Conservation (phyloP, 2,329 filamentous ascomycete genomes). For the Acarospora socialis region DNA sequence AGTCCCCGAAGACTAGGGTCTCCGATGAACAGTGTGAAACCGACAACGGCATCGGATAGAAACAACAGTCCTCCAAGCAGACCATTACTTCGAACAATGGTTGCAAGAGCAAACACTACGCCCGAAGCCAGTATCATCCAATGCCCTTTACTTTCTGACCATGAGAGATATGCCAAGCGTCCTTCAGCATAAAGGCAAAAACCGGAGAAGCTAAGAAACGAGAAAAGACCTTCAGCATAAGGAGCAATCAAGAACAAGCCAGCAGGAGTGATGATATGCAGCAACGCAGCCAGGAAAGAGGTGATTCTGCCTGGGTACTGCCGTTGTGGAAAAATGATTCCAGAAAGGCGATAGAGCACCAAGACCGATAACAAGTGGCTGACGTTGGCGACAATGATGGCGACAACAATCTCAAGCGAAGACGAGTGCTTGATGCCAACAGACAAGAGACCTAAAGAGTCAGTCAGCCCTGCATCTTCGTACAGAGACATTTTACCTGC, state of each 20-base stretch:
- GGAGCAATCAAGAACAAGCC: constrained; percentile 82
- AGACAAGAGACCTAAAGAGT: not conserved
- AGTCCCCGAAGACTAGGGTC: no score
- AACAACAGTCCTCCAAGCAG: constrained; percentile 68
- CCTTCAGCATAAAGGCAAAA: constrained; percentile 51
- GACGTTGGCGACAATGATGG: constrained; percentile 53
- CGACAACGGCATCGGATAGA: constrained; percentile 42
- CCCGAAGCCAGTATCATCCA: constrained; percentile 48
- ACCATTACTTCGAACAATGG: constrained; percentile 70
- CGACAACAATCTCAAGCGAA: constrained; percentile 32
- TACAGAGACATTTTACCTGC: constrained; percentile 15
- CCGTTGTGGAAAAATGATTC: constrained; percentile 34
- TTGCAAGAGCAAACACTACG: constrained; percentile 54
- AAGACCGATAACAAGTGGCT: constrained; percentile 65
- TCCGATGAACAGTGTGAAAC: no score
- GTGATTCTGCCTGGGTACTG: constrained; percentile 12
- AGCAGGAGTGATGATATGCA: constrained; percentile 77
- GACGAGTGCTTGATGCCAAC: not conserved
- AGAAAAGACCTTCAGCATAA: constrained; percentile 68
- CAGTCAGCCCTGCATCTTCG: not conserved
- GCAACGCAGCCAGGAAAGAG: constrained; percentile 47
- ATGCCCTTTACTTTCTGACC: no score
- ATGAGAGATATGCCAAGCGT: no score
- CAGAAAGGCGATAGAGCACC: constrained; percentile 53
- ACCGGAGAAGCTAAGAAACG: constrained; percentile 61